Percentiles rank a stretch among this genome's conserved stretches.
These are phyloP conservation scores for Fagus crenata DNA, from an alignment of 306 rosid genomes.

Conservation along the genomic window DNA sequence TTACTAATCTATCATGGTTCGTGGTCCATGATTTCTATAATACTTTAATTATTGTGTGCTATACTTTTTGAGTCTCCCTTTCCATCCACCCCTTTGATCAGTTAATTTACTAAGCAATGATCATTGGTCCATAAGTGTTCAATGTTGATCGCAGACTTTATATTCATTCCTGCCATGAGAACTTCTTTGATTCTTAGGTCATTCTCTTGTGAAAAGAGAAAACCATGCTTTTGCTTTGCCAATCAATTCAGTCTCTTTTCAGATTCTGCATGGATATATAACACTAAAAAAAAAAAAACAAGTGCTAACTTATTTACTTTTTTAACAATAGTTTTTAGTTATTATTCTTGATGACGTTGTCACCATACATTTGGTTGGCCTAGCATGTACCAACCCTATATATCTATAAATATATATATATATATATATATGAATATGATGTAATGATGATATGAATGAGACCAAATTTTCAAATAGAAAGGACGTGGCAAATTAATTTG, in stretches of 20 bases:
- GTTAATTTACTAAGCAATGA: not conserved
- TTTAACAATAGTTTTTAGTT: not conserved
- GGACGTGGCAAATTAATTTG: not conserved
- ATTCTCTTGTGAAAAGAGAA: not conserved
- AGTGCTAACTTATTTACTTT: not conserved
- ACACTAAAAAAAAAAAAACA: not conserved
- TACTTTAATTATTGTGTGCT: not conserved
- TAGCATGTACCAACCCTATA: not conserved
- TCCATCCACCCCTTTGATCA: not conserved
- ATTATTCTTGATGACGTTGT: not conserved
- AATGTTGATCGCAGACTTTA: no score
- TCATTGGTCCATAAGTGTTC: no score
- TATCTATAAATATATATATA: no score
- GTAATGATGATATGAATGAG: not conserved
- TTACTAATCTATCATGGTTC: no score
- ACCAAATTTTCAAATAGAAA: not conserved
- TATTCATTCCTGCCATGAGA: not conserved
- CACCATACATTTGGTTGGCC: not conserved
- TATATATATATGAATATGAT: no score
- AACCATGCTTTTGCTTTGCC: not conserved
- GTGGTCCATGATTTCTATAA: no score
- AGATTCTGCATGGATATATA: not conserved
- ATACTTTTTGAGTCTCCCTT: not conserved
- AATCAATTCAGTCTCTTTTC: not conserved
- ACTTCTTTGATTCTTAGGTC: not conserved